Evolutionary conservation across 495 filamentous ascomycete species (phyloP).

Genomic region (Lasiosphaeria miniovina): DNA sequence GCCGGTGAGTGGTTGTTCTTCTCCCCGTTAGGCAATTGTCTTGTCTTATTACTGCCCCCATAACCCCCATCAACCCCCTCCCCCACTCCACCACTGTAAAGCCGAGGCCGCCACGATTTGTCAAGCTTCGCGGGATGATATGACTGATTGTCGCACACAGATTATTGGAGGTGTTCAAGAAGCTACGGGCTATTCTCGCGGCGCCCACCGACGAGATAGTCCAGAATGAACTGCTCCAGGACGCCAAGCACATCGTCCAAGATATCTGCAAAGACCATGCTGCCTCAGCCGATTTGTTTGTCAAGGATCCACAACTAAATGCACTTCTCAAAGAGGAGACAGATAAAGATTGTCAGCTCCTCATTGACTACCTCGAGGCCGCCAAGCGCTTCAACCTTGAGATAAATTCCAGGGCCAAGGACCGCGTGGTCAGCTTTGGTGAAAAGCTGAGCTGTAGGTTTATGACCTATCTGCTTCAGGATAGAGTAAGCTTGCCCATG

Average conservation of each 20-base stretch:
- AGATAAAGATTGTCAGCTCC: conserved; percentile 65
- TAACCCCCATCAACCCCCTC: conserved; percentile 4
- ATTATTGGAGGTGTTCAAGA: conserved; percentile 54
- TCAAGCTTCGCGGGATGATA: conserved; percentile 10
- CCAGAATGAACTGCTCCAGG: conserved; percentile 63
- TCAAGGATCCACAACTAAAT: conserved; percentile 59
- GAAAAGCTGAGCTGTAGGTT: conserved; percentile 91
- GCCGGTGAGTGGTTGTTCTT: conserved; percentile 61
- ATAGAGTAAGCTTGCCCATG: conserved; percentile 36
- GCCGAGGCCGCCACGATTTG: conserved; percentile 9
- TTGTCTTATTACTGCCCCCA: not conserved
- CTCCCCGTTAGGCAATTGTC: not conserved
- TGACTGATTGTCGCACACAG: conserved; percentile 24
- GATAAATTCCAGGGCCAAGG: conserved; percentile 77
- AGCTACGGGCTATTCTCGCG: conserved; percentile 67
- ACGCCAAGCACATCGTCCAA: conserved; percentile 68
- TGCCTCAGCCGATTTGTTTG: conserved; percentile 58
- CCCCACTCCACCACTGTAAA: conserved; percentile 3
- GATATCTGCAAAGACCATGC: conserved; percentile 74
- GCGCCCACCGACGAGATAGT: conserved; percentile 58
- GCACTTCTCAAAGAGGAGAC: conserved; percentile 58
- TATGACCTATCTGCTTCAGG: conserved; percentile 76
- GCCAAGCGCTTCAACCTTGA: conserved; percentile 59
- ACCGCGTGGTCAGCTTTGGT: conserved; percentile 86
- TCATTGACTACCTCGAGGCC: conserved; percentile 53